These are phyloP conservation scores for Endoconidiophora polonica DNA, from an alignment of 2,329 filamentous ascomycete species.

Conservation along the genomic window DNA sequence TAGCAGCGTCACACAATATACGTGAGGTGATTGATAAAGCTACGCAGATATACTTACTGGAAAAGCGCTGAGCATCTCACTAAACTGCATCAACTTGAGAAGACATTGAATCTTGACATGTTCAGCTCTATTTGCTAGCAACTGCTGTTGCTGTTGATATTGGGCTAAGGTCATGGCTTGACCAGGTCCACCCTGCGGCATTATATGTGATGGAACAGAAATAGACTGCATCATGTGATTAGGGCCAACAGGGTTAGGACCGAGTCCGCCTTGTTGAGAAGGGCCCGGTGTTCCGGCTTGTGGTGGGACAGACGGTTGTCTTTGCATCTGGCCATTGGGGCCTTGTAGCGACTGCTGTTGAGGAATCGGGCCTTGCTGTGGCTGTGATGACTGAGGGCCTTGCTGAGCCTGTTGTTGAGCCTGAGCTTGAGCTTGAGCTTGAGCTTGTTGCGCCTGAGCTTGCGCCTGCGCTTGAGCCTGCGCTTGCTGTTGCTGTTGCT, in stretches of 20 bases:
- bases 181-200: not conserved
- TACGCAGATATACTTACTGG: slow-evolving; percentile 24
- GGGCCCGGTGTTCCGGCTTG: slow-evolving; percentile 9
- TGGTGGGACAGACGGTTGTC: slow-evolving; percentile 6
- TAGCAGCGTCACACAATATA: slow-evolving; percentile 1
- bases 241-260: slow-evolving; percentile 1
- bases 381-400: slow-evolving; percentile 15
- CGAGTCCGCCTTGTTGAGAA: not conserved
- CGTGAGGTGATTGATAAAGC: not conserved
- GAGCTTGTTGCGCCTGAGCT: not conserved
- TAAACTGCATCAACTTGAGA: slow-evolving; percentile 43
- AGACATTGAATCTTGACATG: slow-evolving; percentile 40
- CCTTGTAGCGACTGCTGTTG: slow-evolving; percentile 7
- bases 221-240: slow-evolving; percentile 4
- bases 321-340: not conserved
- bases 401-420: slow-evolving; percentile 19
- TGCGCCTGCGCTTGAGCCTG: slow-evolving; percentile 16
- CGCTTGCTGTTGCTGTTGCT: slow-evolving; percentile 18
- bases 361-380: slow-evolving; percentile 19
- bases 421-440: slow-evolving; percentile 16
- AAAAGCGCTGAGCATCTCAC: slow-evolving; percentile 44
- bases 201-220: not conserved
- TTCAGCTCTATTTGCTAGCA: slow-evolving; percentile 17
- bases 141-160: slow-evolving; percentile 27
- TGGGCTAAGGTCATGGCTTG: slow-evolving; percentile 21